Percentiles rank a stretch among this genome's conserved stretches.
These are phyloP conservation scores for Solanum paucissectum DNA, from an alignment of 257 asterid species.

Conservation along the genomic window DNA sequence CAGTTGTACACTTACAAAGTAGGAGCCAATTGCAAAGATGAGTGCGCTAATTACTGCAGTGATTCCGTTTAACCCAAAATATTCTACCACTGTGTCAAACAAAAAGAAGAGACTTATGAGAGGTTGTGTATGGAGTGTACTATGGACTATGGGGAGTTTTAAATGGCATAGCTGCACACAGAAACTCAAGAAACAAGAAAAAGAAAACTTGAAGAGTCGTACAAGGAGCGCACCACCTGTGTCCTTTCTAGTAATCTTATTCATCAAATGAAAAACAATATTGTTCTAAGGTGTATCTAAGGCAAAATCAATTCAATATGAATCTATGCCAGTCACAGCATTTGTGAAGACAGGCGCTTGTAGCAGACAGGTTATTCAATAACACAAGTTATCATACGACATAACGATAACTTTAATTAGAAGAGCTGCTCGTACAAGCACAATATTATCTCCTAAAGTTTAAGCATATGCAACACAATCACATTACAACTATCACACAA, in stretches of 20 bases:
- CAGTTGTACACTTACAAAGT: constrained; percentile 44
- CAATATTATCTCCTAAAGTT: neutral
- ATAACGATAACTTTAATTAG: neutral
- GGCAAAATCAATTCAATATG: neutral
- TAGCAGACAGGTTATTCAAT: neutral
- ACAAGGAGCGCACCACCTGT: neutral
- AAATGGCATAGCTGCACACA: neutral
- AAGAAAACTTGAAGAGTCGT: neutral
- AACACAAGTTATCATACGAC: neutral
- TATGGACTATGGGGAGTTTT: neutral
- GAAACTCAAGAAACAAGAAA: neutral
- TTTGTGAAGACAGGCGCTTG: neutral
- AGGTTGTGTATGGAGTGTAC: neutral
- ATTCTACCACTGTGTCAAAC: constrained; percentile 48
- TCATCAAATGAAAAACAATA: neutral
- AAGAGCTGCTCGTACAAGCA: neutral
- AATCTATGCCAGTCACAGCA: neutral
- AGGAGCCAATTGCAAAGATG: constrained; percentile 34
- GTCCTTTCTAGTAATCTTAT: neutral
- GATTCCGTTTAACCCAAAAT: constrained; percentile 38
- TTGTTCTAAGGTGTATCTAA: neutral
- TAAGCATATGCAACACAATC: neutral
- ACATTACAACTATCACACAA: neutral
- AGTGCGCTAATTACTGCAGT: constrained; percentile 36
- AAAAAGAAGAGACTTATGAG: neutral